Evolutionary conservation across 345 rosid species (phyloP).

Genomic region (Crucihimalaya himalaica): DNA sequence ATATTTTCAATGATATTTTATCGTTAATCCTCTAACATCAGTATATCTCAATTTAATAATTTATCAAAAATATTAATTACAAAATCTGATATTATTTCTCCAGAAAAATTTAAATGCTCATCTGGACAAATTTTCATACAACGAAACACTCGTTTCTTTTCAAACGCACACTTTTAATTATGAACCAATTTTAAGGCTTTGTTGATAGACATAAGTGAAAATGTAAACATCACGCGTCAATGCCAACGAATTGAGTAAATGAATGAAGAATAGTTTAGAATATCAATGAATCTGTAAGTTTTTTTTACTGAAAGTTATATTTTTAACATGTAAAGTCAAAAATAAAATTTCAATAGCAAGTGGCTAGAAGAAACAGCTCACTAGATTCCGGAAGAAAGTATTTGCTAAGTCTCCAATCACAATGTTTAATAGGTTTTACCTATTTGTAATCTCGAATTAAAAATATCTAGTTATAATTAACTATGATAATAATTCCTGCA

Average conservation of each 20-base stretch:
- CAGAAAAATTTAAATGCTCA: too few relatives aligned
- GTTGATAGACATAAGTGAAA: background rate
- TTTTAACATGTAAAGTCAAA: background rate
- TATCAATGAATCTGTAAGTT: background rate
- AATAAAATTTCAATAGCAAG: slow-evolving; percentile 8
- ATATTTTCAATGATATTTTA: too few relatives aligned
- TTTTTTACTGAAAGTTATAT: background rate
- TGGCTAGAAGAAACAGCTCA: slow-evolving; percentile 31
- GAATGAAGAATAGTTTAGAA: background rate
- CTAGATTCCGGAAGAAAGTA: slow-evolving; percentile 16
- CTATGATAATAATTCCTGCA: background rate
- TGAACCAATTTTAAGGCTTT: background rate
- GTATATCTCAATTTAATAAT: background rate
- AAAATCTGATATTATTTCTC: too few relatives aligned
- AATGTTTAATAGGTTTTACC: background rate
- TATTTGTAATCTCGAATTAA: background rate
- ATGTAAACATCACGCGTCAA: background rate
- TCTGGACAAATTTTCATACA: too few relatives aligned
- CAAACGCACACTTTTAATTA: background rate
- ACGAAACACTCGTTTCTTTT: too few relatives aligned
- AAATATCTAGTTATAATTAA: background rate
- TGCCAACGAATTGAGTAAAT: background rate
- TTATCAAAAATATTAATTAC: background rate
- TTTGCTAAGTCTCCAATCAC: slow-evolving; percentile 3
- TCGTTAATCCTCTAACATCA: background rate